Percentiles rank a stretch among this genome's conserved stretches.
phyloP scores from a whole-genome alignment of 768 basidiomycete genomes.

The Podaxis sp. region DNA sequence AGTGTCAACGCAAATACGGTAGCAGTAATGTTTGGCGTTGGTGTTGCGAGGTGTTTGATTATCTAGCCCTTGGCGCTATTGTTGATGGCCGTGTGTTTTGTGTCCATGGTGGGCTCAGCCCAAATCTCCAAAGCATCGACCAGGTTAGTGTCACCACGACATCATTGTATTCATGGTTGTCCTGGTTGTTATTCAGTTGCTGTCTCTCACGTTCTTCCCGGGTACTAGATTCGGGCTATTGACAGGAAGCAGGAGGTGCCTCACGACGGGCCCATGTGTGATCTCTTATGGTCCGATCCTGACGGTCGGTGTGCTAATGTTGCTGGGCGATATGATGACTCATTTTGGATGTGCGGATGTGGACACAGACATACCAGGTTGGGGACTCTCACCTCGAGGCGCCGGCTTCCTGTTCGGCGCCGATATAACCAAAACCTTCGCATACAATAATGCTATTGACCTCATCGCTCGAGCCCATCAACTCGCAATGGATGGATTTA shows the following conservation, averaged over 20 bases:
- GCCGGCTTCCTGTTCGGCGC: conserved; percentile 95
- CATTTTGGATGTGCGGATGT: background rate
- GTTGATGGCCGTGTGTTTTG: conserved; percentile 98
- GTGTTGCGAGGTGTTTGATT: conserved; percentile 99
- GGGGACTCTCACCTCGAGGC: conserved; percentile 97
- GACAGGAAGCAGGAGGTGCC: conserved; percentile 98
- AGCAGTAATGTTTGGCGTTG: conserved; percentile 94
- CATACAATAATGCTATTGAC: conserved; percentile 89
- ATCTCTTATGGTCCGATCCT: conserved; percentile 98
- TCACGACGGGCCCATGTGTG: conserved; percentile 98
- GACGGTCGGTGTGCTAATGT: conserved; percentile 61
- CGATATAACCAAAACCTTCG: conserved; percentile 88
- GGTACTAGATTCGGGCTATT: conserved; percentile 80
- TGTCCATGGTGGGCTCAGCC: conserved; percentile 95
- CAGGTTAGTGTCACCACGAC: conserved; percentile 54
- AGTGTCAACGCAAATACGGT: conserved; percentile 96
- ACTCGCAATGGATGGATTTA: conserved; percentile 96
- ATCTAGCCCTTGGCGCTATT: conserved; percentile 89
- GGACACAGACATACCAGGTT: conserved; percentile 78
- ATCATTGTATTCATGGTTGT: background rate
- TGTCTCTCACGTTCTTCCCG: conserved; percentile 12
- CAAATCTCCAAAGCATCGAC: conserved; percentile 82
- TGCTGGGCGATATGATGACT: no score
- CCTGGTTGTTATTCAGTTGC: conserved; percentile 7
- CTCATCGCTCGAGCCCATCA: conserved; percentile 97